Percentiles rank a stretch among this genome's conserved stretches.
Conservation (phyloP, 1,284 basidiomycete genomes). For the Moniliophthora roreri region DNA sequence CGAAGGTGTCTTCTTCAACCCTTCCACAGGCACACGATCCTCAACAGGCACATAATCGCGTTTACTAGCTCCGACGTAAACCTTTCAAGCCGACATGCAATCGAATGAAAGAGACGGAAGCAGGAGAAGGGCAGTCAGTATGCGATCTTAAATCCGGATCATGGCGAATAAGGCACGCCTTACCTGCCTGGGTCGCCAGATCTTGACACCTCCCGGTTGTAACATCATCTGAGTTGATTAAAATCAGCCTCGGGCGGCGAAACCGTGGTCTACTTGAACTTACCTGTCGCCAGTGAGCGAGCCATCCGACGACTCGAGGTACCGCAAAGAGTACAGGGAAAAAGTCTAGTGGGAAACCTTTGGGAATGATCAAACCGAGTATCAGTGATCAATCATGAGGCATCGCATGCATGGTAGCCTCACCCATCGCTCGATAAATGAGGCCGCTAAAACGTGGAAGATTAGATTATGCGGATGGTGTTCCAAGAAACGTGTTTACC, state of each 20-base stretch:
- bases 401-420: slow-evolving; percentile 22
- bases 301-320: slow-evolving; percentile 86
- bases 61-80: slow-evolving; percentile 73
- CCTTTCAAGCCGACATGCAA: slow-evolving; percentile 34
- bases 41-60: slow-evolving; percentile 73
- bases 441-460: slow-evolving; percentile 54
- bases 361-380: slow-evolving; percentile 8
- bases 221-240: slow-evolving; percentile 71
- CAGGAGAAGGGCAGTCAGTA: not conserved
- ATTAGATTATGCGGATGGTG: not conserved
- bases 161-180: slow-evolving; percentile 10
- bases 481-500: slow-evolving; percentile 32
- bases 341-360: slow-evolving; percentile 86
- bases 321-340: slow-evolving; percentile 91
- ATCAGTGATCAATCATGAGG: slow-evolving; percentile 10
- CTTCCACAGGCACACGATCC: slow-evolving; percentile 55
- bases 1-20: slow-evolving; percentile 57
- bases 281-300: slow-evolving; percentile 85
- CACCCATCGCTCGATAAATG: slow-evolving; percentile 87
- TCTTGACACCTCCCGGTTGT: slow-evolving; percentile 83
- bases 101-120: slow-evolving; percentile 1
- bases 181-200: slow-evolving; percentile 86
- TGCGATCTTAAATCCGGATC: not conserved
- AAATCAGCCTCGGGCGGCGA: not conserved
- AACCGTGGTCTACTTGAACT: slow-evolving; percentile 13